Evolutionary conservation across 148 eudicot species (phyloP).

Genomic region (Vaccinium vitisidaea): DNA sequence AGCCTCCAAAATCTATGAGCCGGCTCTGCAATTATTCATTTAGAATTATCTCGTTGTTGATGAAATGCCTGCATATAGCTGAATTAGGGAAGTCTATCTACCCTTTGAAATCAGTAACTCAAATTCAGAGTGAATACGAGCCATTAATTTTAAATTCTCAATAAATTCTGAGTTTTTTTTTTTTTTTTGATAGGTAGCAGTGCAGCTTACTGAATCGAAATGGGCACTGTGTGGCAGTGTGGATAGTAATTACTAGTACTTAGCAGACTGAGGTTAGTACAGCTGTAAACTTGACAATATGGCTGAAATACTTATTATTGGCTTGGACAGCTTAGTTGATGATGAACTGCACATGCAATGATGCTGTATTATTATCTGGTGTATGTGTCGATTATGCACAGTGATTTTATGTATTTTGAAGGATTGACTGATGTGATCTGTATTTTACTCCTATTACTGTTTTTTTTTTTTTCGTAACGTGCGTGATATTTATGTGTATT

Average conservation of each 20-base stretch:
- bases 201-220: background rate
- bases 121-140: too few species aligned
- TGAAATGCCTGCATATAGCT: too few species aligned
- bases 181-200: too few species aligned
- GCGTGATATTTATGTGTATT: too few species aligned
- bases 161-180: too few species aligned
- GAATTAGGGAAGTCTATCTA: too few species aligned
- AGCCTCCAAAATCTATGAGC: too few species aligned
- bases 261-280: slow-evolving; percentile 10
- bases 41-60: too few species aligned
- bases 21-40: too few species aligned
- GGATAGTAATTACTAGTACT: background rate
- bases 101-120: too few species aligned
- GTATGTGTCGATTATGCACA: background rate
- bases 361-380: background rate
- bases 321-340: background rate
- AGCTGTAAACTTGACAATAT: slow-evolving; percentile 10
- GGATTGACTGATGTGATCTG: background rate
- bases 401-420: background rate
- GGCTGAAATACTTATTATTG: background rate
- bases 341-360: slow-evolving; percentile 6
- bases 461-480: too few species aligned
- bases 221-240: background rate
- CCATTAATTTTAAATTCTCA: too few species aligned
- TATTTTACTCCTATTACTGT: background rate